A percentile compares a stretch with the other conserved stretches of the same genome.
Evolutionary conservation across 495 filamentous ascomycete genomes (phyloP).

Genomic region (Talaromyces ruber): DNA sequence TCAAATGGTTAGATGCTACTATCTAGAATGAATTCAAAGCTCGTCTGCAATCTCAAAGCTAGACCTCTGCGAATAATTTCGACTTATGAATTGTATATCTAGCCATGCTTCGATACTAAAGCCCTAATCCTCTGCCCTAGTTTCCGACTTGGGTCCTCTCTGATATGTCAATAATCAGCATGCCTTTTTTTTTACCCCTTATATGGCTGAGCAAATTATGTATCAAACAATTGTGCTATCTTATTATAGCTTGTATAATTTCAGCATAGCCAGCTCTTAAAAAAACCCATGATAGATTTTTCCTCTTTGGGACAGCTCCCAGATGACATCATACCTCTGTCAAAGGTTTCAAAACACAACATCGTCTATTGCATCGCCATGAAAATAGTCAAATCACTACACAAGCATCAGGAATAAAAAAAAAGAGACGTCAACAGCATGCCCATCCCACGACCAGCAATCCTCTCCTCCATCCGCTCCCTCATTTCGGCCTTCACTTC

Average conservation of each 20-base stretch:
- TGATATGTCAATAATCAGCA: too few relatives aligned
- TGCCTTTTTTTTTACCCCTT: too few relatives aligned
- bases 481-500: constrained; percentile 42
- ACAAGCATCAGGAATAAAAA: background rate
- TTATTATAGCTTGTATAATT: background rate
- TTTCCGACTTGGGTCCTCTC: background rate
- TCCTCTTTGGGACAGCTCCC: background rate
- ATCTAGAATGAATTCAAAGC: too few relatives aligned
- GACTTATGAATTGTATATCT: background rate
- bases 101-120: background rate
- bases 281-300: background rate
- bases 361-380: background rate
- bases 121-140: constrained; percentile 1
- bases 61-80: background rate
- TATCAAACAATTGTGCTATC: too few relatives aligned
- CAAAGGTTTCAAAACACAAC: background rate
- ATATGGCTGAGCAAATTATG: too few relatives aligned
- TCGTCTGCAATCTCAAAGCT: background rate
- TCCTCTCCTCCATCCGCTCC: constrained; percentile 31
- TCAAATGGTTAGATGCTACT: too few relatives aligned
- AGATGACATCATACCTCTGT: constrained; percentile 1
- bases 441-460: constrained; percentile 16
- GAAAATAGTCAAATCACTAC: background rate
- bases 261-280: background rate
- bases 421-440: background rate